These are phyloP conservation scores for Stachybotrys chlorohalonatus DNA, from an alignment of 2,329 filamentous ascomycete genomes.

Conservation along the genomic window DNA sequence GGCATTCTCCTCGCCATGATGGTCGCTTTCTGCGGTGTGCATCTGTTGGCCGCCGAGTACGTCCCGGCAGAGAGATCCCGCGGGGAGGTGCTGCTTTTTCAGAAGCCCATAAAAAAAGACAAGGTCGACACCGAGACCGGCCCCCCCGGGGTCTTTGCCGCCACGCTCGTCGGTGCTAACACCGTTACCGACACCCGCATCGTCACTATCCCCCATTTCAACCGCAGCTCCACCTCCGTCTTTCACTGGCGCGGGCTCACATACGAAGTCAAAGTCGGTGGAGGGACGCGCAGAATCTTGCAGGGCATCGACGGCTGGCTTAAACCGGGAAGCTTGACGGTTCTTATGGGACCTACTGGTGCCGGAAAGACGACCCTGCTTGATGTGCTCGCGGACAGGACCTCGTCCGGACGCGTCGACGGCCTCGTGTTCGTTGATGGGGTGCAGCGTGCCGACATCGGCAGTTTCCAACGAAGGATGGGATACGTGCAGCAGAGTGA, in stretches of 20 bases:
- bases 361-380: neutral
- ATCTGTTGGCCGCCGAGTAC: neutral
- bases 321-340: neutral
- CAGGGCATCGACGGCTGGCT: neutral
- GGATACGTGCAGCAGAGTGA: slow-evolving; percentile 1
- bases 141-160: neutral
- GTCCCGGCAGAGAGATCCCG: neutral
- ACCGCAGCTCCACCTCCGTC: neutral
- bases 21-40: neutral
- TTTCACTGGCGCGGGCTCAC: neutral
- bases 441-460: neutral
- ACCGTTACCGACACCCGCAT: neutral
- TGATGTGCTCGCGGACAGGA: neutral
- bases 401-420: neutral
- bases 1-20: neutral
- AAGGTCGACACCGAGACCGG: neutral
- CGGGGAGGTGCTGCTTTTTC: neutral
- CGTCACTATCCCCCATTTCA: neutral
- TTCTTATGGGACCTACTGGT: neutral
- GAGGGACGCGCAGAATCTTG: neutral
- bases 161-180: neutral
- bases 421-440: neutral
- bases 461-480: neutral
- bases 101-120: neutral
- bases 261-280: neutral